A percentile compares a stretch with the other conserved stretches of the same genome.
These are phyloP conservation scores for Silene vulgaris DNA, from an alignment of 179 eudicot species.

Conservation along the genomic window DNA sequence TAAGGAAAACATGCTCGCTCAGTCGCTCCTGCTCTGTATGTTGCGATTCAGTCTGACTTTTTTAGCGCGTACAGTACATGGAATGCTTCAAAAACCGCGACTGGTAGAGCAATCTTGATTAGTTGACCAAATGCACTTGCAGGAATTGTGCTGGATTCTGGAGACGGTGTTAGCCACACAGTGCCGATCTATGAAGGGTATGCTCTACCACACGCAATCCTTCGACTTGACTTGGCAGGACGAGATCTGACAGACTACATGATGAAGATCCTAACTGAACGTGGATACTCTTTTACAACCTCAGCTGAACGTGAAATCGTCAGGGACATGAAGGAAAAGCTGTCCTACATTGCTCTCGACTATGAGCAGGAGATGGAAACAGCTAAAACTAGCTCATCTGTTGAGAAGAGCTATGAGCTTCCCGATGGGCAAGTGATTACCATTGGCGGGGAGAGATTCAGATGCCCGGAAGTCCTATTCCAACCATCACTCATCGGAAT, in stretches of 20 bases:
- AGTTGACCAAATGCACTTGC: slow-evolving; percentile 9
- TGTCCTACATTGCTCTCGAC: slow-evolving; percentile 35
- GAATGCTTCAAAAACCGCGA: too few relatives aligned
- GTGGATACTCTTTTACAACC: slow-evolving; percentile 38
- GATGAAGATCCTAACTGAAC: slow-evolving; percentile 38
- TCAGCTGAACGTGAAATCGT: slow-evolving; percentile 38
- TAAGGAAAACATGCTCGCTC: slow-evolving; percentile 14
- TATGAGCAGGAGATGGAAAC: slow-evolving; percentile 40
- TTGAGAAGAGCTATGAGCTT: slow-evolving; percentile 36
- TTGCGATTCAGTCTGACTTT: too few relatives aligned
- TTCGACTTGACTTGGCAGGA: slow-evolving; percentile 36
- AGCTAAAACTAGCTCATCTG: slow-evolving; percentile 35
- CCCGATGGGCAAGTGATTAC: slow-evolving; percentile 39
- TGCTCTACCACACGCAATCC: slow-evolving; percentile 38
- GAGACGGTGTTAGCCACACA: slow-evolving; percentile 39
- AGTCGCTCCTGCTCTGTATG: too few relatives aligned
- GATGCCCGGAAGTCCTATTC: slow-evolving; percentile 34
- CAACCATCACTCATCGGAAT: slow-evolving; percentile 33
- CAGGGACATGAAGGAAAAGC: slow-evolving; percentile 36
- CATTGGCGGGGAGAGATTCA: slow-evolving; percentile 35
- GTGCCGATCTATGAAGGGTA: slow-evolving; percentile 37
- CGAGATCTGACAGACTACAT: slow-evolving; percentile 37
- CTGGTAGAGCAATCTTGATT: background rate
- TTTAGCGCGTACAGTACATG: too few relatives aligned
- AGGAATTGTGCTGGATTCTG: slow-evolving; percentile 37